phyloP scores from a whole-genome alignment of 306 rosid species.

The Oxytropis ochrocephala region DNA sequence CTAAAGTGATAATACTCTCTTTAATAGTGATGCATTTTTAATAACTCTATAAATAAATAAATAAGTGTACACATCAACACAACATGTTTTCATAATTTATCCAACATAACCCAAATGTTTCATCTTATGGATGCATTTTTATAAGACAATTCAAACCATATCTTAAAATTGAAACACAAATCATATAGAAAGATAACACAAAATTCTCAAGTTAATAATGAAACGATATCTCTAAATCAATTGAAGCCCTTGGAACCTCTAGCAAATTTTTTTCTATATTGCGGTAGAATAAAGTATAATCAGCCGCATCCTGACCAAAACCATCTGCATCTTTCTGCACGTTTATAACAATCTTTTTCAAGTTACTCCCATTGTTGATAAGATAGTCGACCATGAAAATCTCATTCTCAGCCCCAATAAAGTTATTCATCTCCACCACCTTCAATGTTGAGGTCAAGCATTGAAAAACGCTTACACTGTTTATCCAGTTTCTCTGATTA shows the following conservation, averaged over 20 bases:
- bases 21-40: no score
- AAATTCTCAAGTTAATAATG: not conserved
- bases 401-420: not conserved
- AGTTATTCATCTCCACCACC: slow-evolving; percentile 15
- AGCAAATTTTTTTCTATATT: not conserved
- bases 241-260: not conserved
- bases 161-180: not conserved
- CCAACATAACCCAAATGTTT: not conserved
- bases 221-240: slow-evolving; percentile 1
- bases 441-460: slow-evolving; percentile 8
- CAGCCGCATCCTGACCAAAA: not conserved
- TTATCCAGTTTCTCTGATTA: not conserved
- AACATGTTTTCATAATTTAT: not conserved
- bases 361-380: not conserved
- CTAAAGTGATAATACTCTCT: no score
- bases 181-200: not conserved
- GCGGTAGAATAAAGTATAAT: not conserved
- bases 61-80: not conserved
- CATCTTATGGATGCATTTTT: not conserved
- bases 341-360: not conserved
- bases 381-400: not conserved
- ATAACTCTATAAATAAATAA: not conserved
- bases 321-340: not conserved
- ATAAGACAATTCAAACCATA: not conserved
- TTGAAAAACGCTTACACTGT: no score